Percentiles rank a stretch among this genome's conserved stretches.
Evolutionary conservation across 768 basidiomycete genomes (phyloP).

Genomic region (Melanogaster broomeanus): DNA sequence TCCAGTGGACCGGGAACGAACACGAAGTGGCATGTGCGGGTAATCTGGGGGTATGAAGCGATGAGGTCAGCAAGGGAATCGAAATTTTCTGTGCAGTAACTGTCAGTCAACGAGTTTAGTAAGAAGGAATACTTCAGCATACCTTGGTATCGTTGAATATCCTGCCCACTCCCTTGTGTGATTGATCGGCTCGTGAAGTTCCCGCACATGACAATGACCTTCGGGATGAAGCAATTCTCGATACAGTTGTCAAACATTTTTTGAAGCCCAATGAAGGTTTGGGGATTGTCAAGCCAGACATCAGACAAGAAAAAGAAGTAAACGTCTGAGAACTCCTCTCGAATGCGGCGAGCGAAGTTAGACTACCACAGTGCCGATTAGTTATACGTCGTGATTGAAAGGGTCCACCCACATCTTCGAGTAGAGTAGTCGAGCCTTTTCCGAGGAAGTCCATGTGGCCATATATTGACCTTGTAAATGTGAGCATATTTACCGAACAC

Average conservation of each 20-base stretch:
- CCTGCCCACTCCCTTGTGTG: slow-evolving; percentile 73
- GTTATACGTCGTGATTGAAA: neutral
- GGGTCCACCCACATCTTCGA: slow-evolving; percentile 75
- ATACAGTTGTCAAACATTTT: slow-evolving; percentile 90
- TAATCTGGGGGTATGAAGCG: slow-evolving; percentile 74
- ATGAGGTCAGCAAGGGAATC: slow-evolving; percentile 86
- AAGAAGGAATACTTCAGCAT: slow-evolving; percentile 3
- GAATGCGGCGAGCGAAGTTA: slow-evolving; percentile 61
- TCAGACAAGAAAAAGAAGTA: slow-evolving; percentile 95
- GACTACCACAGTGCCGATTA: slow-evolving; percentile 41
- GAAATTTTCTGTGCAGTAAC: slow-evolving; percentile 71
- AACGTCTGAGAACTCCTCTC: slow-evolving; percentile 70
- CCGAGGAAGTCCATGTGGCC: slow-evolving; percentile 98
- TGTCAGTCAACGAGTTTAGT: neutral
- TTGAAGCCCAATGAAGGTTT: slow-evolving; percentile 75
- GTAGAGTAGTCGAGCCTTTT: slow-evolving; percentile 84
- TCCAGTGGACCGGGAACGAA: slow-evolving; percentile 95
- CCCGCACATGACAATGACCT: slow-evolving; percentile 89
- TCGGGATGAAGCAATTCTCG: slow-evolving; percentile 85
- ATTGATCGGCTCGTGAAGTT: slow-evolving; percentile 90
- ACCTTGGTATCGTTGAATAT: slow-evolving; percentile 88
- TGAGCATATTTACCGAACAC: slow-evolving; percentile 5
- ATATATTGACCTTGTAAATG: slow-evolving; percentile 71
- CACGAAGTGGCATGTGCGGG: slow-evolving; percentile 82
- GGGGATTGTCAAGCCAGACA: slow-evolving; percentile 90